Percentiles rank a stretch among this genome's conserved stretches.
Conservation (phyloP, 352 stramenopile species). For the Saprolegnia parasitica region DNA sequence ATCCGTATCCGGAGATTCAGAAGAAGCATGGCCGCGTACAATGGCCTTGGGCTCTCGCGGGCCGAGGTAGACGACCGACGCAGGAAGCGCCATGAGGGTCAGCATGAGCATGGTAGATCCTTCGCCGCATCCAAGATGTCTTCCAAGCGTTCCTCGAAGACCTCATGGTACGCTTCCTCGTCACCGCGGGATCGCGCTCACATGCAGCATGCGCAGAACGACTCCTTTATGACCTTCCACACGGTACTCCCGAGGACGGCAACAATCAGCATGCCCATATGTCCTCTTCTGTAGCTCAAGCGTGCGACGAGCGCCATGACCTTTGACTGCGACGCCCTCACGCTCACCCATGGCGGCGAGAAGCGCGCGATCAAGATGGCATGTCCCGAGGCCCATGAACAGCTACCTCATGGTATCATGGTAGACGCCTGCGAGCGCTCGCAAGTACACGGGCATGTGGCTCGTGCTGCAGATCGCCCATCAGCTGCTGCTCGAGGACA, state of each 20-base stretch:
- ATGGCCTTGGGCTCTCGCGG: neutral
- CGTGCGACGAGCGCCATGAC: constrained; percentile 46
- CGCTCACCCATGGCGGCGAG: constrained; percentile 50
- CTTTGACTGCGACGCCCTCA: constrained; percentile 54
- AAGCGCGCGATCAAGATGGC: constrained; percentile 62
- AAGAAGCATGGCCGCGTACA: neutral
- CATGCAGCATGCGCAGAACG: constrained; percentile 34
- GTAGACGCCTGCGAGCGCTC: constrained; percentile 58
- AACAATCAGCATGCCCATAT: constrained; percentile 7
- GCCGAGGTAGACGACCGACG: neutral
- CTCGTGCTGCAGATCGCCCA: constrained; percentile 75
- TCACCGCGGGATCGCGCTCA: neutral
- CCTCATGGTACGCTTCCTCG: constrained; percentile 37
- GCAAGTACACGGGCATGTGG: constrained; percentile 80
- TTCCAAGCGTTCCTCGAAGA: constrained; percentile 46
- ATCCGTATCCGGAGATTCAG: neutral
- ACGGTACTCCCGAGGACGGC: constrained; percentile 37
- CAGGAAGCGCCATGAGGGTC: neutral
- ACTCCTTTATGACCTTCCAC: constrained; percentile 48
- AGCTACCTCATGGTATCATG: neutral
- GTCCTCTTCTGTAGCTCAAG: constrained; percentile 40
- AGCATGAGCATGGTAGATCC: constrained; percentile 1
- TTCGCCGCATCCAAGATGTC: neutral
- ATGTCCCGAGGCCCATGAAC: neutral
- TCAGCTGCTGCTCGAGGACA: constrained; percentile 60